Base-by-base conservation (phyloP, 139 green algal species). In the Coelastrella sp. region DNA sequence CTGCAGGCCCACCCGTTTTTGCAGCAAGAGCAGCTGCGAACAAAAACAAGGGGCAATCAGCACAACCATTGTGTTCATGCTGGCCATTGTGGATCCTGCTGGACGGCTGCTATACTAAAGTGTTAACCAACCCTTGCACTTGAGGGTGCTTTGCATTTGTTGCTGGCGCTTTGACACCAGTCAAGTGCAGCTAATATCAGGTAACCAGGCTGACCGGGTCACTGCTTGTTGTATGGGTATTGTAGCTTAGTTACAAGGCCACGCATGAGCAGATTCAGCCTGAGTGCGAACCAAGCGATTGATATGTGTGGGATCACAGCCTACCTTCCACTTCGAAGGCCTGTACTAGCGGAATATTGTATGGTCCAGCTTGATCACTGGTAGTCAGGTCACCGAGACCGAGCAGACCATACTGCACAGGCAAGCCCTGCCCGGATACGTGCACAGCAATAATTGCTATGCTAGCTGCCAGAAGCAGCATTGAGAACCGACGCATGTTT, bases 371-470 rank as follows among this genome's bases (percentile, higher is more conserved):
- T 56, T 90, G 85, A 47, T 90, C 85, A 19, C 13, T 47, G 4
- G 85, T 90, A 68, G 85, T 90, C 23, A 90, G 58, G 22, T 90
- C 85, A 16, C 85, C 85, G 5, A 75, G 58, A 58, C 22, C 22
- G 58, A 90, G 59, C 22, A 90, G 14, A 59, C 85, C 85, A 66
- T 83, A 83, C 73, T 90, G 73, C 58, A 90, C 85, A n/a, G 85
- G 85, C 16, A 90, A 73, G 4, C 85, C 85, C 7, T 90, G 10
- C n/a, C 84, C 84, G 22, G n/a, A 17, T 3, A 76, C 68, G 16
- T 71, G 64, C 68, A 47, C 17, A 47, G 68, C 68, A 23, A 2
- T 3, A 76, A 23, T 8, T 22, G 17, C 16, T 17, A 76, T 10
- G 7, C 7, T 6, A 8, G 16, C 68, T 76, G 68, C 68, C 17